Evolutionary conservation across 2,329 filamentous ascomycete species (phyloP).

Genomic region (Aspergillus proliferans): DNA sequence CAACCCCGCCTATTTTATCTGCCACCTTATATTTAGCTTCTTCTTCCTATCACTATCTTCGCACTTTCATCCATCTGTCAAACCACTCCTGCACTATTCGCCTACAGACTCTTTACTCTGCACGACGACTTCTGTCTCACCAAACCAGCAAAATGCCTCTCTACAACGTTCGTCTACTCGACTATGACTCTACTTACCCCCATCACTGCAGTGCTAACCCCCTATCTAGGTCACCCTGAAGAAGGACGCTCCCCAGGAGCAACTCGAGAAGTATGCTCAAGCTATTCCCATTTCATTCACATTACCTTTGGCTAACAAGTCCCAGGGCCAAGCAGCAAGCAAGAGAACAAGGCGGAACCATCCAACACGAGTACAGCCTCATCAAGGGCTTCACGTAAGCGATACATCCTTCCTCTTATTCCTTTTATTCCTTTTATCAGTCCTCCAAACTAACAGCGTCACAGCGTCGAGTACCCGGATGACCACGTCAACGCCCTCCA

Average conservation of each 20-base stretch:
- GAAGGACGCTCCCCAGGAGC: conserved; percentile 56
- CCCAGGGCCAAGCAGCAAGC: conserved; percentile 70
- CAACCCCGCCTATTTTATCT: background rate
- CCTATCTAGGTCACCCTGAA: conserved; percentile 68
- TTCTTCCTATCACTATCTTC: background rate
- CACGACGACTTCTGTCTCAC: background rate
- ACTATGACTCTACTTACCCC: background rate
- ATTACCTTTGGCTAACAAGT: conserved; percentile 7
- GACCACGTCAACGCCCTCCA: conserved; percentile 62
- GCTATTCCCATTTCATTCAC: conserved; percentile 15
- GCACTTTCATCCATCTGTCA: background rate
- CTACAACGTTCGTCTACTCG: conserved; percentile 28
- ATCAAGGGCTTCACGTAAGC: conserved; percentile 92
- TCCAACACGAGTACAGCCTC: conserved; percentile 74
- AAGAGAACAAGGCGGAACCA: conserved; percentile 67
- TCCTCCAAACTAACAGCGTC: conserved; percentile 6
- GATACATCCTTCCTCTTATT: background rate
- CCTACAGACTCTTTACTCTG: background rate
- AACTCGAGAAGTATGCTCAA: conserved; percentile 57
- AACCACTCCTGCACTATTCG: background rate
- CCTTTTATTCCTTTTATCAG: background rate
- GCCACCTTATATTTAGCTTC: background rate
- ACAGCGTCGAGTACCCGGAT: conserved; percentile 66
- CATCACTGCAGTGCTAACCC: background rate
- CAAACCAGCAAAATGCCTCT: conserved; percentile 28